phyloP scores from a whole-genome alignment of 2,329 filamentous ascomycete genomes.

The Myriosclerotinia curreyana region DNA sequence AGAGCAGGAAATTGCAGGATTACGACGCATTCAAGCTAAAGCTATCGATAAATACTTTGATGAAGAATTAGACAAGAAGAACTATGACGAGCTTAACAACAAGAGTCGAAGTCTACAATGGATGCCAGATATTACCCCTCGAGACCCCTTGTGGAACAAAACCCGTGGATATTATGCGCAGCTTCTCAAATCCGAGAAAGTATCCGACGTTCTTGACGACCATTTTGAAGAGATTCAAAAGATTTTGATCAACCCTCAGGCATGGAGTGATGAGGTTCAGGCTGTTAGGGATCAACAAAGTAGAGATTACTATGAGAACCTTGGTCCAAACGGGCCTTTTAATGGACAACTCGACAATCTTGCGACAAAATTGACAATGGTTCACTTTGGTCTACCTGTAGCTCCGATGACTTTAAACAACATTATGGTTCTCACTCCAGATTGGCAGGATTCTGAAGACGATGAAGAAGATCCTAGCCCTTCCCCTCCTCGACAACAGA shows the following conservation, averaged over 20 bases:
- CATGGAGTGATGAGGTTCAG: slow-evolving; percentile 12
- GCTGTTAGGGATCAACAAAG: slow-evolving; percentile 2
- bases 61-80: slow-evolving; percentile 18
- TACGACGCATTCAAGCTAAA: slow-evolving; percentile 17
- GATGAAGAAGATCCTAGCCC: slow-evolving; percentile 25
- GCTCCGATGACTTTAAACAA: slow-evolving; percentile 34
- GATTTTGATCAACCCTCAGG: slow-evolving; percentile 10
- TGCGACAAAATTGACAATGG: slow-evolving; percentile 37
- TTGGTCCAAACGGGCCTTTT: slow-evolving; percentile 12
- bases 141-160: not conserved
- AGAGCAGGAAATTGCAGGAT: not conserved
- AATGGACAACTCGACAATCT: slow-evolving; percentile 31
- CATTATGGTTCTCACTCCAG: slow-evolving; percentile 23
- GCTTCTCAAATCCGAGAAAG: not conserved
- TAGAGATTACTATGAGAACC: slow-evolving; percentile 14
- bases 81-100: slow-evolving; percentile 6
- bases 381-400: slow-evolving; percentile 37
- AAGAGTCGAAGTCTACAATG: slow-evolving; percentile 17
- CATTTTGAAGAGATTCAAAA: slow-evolving; percentile 17
- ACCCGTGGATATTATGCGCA: slow-evolving; percentile 8
- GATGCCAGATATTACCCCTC: slow-evolving; percentile 11
- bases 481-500: slow-evolving; percentile 24
- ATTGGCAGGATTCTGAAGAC: slow-evolving; percentile 23
- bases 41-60: slow-evolving; percentile 21
- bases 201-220: slow-evolving; percentile 10